Evolutionary conservation across 176 grass and related monocot genomes (phyloP).

Genomic region (Stipa capillata): DNA sequence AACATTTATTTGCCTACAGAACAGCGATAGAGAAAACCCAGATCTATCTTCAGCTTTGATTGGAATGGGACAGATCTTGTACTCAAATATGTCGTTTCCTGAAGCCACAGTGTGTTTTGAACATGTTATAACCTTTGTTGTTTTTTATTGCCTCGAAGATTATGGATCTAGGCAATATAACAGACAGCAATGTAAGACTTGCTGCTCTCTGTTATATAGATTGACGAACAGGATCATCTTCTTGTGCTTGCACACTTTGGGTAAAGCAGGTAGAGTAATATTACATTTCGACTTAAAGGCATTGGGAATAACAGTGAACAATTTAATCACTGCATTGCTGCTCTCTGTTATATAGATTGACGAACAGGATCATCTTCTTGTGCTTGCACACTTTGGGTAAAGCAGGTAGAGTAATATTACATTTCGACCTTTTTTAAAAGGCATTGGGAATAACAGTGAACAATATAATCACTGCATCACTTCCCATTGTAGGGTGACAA

Average conservation of each 20-base stretch:
- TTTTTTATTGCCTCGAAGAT: conserved; percentile 5
- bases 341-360: conserved; percentile 48
- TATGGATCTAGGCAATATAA: conserved; percentile 8
- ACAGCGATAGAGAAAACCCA: conserved; percentile 67
- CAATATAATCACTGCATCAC: background rate
- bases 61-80: conserved; percentile 59
- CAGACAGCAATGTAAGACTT: background rate
- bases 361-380: conserved; percentile 72
- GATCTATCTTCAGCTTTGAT: conserved; percentile 55
- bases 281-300: background rate
- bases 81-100: conserved; percentile 43
- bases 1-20: conserved; percentile 33
- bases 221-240: conserved; percentile 71
- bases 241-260: conserved; percentile 63
- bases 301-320: background rate
- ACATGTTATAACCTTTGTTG: conserved; percentile 27
- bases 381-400: conserved; percentile 51
- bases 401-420: conserved; percentile 41
- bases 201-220: conserved; percentile 34
- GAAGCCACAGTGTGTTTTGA: conserved; percentile 71
- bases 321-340: background rate
- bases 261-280: conserved; percentile 46
- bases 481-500: conserved; percentile 68
- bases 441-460: background rate
- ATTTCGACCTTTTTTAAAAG: background rate